Evolutionary conservation across 2,329 filamentous ascomycete genomes (phyloP), one percentile per base, ranked within the genome.

Genomic region (Aspergillus spinulosporus): DNA sequence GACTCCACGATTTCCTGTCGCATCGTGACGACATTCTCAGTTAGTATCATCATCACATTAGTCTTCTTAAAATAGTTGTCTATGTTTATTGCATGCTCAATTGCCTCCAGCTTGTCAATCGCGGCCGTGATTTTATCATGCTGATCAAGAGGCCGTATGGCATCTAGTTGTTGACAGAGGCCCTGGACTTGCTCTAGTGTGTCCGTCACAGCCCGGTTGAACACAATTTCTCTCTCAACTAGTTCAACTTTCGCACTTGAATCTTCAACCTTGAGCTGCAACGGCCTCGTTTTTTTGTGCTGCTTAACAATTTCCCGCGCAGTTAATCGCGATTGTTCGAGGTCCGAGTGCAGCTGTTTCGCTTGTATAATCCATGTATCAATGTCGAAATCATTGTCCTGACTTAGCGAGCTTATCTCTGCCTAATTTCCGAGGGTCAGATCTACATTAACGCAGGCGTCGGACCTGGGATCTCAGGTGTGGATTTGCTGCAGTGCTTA

Each of bases 341-440:
- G 93, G 68, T 97, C 93, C 59, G 87, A 84, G 71, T 96, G 90
- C 5, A 97, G 83, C 51, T 87, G 85, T 73, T 90, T 90, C 48
- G 92, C 91, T 72, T 94, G 90, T 50, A 81, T 77, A 54, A 95
- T 90, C 93, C 93, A 97, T 50, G 87, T 83, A 68, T 91, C 88
- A 49, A 96, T 88, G 66, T 95, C 88, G 39, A 87, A 84, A 56
- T 87, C 88, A 14, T 86, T 88, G 62, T 91, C 86, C 68, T 86
- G 84, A 73, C 92, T 95, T 59, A 94, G 84, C 21, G 78, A 73
- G 62, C 87, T 88, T 57, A 97, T 88, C 65, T 95, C 87, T 58
- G 82, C 75, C 86, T 89, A 64, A 46, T 32, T 37, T 14, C 31
- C 29, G 43, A 39, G 3, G 48, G 14, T 61, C 44, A 59, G 62